Base-by-base conservation (phyloP, 352 stramenopile genomes). In the Pythium pectinolyticum region DNA sequence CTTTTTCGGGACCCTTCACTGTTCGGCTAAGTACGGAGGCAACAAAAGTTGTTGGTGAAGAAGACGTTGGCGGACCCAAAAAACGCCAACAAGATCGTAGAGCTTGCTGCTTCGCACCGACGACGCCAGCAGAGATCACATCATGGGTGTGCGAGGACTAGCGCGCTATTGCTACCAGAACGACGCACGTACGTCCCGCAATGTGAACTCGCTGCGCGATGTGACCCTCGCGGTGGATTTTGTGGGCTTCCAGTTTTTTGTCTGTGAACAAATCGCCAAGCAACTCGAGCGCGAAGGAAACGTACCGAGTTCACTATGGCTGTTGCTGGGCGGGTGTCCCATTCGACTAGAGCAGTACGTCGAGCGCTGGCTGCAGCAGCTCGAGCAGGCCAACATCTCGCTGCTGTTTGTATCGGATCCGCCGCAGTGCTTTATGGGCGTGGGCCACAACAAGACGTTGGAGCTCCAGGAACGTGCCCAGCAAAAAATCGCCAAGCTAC, bases 211-310 rank as follows among this genome's bases (percentile, higher is more conserved):
- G 12, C 72, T 92, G 30, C 61, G 58, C 20, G 81, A 90, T 53
- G 75, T 88, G 49, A 93, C 86, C 31, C 75, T 95, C 5, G 86
- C 83, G 17, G 83, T 95, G 41, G 86, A 95, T 62, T 89, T 91
- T 55, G 80, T 88, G 22, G 85, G 84, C 20, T 93, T 93, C 61
- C 74, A 92, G 30, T 90, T 86, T 57, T 71, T 81, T 52, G 50
- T 88, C 19, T 95, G 84, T 57, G 74, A 93, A 20, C 63, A 80
- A 32, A 47, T 93, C 22, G 82, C 63, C 50, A 37, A 64, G 7
- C 65, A 90, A 9, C 54, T 76, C 53, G 65, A 74, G 47, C 48
- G n/a, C 31, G 52, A 73, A 35, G 40, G 45, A 27, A 30, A 28
- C 17, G 15, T 80, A n/a, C 80, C 69, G 19, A 57, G 69, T 10